Percentiles rank a stretch among this genome's conserved stretches.
phyloP scores from a whole-genome alignment of 257 asterid genomes.

The Capsicum pubescens region DNA sequence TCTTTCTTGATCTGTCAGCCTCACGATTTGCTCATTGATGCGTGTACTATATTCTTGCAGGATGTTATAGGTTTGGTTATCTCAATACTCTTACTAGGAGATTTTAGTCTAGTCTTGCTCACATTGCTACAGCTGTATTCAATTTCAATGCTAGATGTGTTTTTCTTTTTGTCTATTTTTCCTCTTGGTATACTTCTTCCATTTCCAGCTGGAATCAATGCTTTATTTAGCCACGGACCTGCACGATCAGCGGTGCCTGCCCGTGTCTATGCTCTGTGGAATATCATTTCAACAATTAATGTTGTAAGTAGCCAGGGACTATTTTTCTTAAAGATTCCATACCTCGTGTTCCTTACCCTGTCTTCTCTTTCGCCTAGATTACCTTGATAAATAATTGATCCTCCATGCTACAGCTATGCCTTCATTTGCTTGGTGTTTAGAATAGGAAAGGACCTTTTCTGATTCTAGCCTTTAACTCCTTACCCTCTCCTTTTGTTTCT shows the following conservation, averaged over 20 bases:
- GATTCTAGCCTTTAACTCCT: not conserved
- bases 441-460: not conserved
- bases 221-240: slow-evolving; percentile 86
- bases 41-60: slow-evolving; percentile 50
- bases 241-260: slow-evolving; percentile 84
- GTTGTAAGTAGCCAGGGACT: slow-evolving; percentile 59
- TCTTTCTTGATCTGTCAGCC: slow-evolving; percentile 5
- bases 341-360: slow-evolving; percentile 3
- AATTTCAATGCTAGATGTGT: slow-evolving; percentile 62
- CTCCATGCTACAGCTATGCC: not conserved
- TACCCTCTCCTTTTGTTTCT: not conserved
- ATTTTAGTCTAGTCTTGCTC: slow-evolving; percentile 87
- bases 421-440: slow-evolving; percentile 13
- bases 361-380: slow-evolving; percentile 9
- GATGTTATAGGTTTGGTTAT: slow-evolving; percentile 84
- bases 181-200: slow-evolving; percentile 88
- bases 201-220: slow-evolving; percentile 87
- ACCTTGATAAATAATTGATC: not conserved
- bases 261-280: slow-evolving; percentile 87
- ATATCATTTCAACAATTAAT: slow-evolving; percentile 73
- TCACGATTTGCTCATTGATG: slow-evolving; percentile 28
- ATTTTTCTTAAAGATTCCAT: not conserved
- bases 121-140: slow-evolving; percentile 87
- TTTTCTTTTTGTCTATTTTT: slow-evolving; percentile 68
- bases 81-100: slow-evolving; percentile 82